Conservation (phyloP, 495 filamentous ascomycete species). For the Staphylotrichum tortipilum region DNA sequence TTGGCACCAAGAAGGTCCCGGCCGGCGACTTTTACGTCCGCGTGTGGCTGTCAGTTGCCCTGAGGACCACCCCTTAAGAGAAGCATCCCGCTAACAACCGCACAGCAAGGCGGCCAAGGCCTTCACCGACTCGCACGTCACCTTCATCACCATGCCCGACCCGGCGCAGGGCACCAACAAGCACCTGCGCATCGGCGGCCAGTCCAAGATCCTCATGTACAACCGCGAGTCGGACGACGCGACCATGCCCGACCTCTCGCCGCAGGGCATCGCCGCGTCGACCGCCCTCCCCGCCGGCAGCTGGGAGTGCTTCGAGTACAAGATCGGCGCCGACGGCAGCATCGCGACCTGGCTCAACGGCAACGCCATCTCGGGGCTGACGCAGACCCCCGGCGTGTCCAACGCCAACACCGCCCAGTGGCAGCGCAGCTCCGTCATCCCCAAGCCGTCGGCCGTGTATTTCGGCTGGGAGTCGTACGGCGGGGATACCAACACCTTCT, state of each 20-base stretch:
- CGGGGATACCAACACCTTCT: slow-evolving; percentile 49
- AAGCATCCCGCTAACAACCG: not conserved
- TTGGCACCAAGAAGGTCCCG: slow-evolving; percentile 47
- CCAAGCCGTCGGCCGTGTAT: slow-evolving; percentile 44
- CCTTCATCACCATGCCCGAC: slow-evolving; percentile 59
- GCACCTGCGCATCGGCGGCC: slow-evolving; percentile 51
- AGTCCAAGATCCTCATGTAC: slow-evolving; percentile 50
- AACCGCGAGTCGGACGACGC: slow-evolving; percentile 54
- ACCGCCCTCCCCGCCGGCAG: slow-evolving; percentile 36
- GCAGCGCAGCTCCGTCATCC: slow-evolving; percentile 37
- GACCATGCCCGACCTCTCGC: slow-evolving; percentile 49
- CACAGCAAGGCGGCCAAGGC: slow-evolving; percentile 43
- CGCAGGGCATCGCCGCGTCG: slow-evolving; percentile 46
- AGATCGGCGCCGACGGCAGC: slow-evolving; percentile 45
- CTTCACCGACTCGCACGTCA: slow-evolving; percentile 46
- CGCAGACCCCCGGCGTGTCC: slow-evolving; percentile 30
- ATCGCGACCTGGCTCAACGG: slow-evolving; percentile 52
- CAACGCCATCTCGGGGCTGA: slow-evolving; percentile 41
- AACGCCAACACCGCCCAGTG: slow-evolving; percentile 47
- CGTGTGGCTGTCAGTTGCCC: slow-evolving; percentile 40
- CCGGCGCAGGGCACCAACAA: slow-evolving; percentile 43
- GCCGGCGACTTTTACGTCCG: slow-evolving; percentile 48
- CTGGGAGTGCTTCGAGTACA: slow-evolving; percentile 53
- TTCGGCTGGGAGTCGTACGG: slow-evolving; percentile 55
- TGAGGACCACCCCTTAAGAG: not conserved